These are phyloP conservation scores for Austroboletus niveus DNA, from an alignment of 1,284 basidiomycete species.

Conservation along the genomic window DNA sequence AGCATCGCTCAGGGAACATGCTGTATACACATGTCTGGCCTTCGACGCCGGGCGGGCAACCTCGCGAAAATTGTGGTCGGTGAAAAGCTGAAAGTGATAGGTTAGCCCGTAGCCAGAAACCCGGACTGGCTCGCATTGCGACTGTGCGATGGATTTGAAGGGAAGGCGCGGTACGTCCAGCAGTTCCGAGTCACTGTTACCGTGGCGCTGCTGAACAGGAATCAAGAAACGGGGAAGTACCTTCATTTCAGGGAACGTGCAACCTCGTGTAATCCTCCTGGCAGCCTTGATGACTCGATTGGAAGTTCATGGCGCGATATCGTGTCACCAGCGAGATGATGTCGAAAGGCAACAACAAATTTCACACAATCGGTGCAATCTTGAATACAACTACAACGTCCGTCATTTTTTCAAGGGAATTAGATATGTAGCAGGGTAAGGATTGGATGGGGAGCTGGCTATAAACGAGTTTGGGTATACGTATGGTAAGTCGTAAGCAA, in stretches of 20 bases:
- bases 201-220: not conserved
- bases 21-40: constrained; percentile 7
- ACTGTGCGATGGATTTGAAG: not conserved
- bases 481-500: constrained; percentile 14
- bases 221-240: not conserved
- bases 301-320: constrained; percentile 1
- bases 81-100: not conserved
- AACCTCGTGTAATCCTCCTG: constrained; percentile 28
- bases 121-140: not conserved
- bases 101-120: not conserved
- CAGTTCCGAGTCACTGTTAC: too few relatives aligned
- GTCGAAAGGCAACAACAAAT: not conserved
- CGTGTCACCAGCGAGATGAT: not conserved
- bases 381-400: not conserved
- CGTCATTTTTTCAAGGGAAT: too few relatives aligned
- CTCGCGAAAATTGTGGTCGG: not conserved
- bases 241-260: constrained; percentile 3
- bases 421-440: constrained; percentile 3
- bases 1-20: constrained; percentile 13
- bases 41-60: not conserved
- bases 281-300: constrained; percentile 8
- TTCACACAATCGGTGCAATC: not conserved
- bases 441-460: constrained; percentile 7
- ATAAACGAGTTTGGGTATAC: constrained; percentile 24
- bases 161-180: not conserved